These are phyloP conservation scores for carrot (Daucus carota) DNA, from an alignment of 129 eudicot genomes.

Conservation along the genomic window DNA sequence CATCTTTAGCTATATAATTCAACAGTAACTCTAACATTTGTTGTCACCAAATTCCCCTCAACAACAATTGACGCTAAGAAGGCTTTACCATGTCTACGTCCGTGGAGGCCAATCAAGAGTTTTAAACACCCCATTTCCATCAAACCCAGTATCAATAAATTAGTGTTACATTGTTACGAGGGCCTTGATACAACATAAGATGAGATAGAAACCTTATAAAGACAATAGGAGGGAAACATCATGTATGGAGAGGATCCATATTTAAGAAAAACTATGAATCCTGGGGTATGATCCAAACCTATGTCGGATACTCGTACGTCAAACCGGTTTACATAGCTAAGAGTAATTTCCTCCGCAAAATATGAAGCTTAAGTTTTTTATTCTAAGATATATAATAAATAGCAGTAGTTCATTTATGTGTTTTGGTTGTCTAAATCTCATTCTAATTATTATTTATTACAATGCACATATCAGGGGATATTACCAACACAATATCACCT, in stretches of 20 bases:
- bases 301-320: background rate
- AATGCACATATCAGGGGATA: background rate
- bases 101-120: background rate
- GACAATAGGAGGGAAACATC: too few relatives aligned
- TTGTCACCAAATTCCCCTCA: background rate
- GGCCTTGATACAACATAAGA: background rate
- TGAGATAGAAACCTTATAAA: too few relatives aligned
- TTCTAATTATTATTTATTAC: too few relatives aligned
- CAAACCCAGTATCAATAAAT: background rate
- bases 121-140: background rate
- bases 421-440: too few relatives aligned
- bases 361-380: background rate
- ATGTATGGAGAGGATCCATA: background rate
- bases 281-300: background rate
- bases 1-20: background rate
- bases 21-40: background rate
- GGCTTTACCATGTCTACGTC: background rate
- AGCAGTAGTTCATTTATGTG: background rate
- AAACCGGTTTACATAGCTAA: background rate
- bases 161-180: background rate
- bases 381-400: background rate
- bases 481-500: background rate
- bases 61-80: background rate
- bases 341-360: background rate
- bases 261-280: background rate